Percentiles rank a stretch among this genome's conserved stretches.
Evolutionary conservation across 2,329 filamentous ascomycete species (phyloP).

Genomic region (Fusarium piperis): DNA sequence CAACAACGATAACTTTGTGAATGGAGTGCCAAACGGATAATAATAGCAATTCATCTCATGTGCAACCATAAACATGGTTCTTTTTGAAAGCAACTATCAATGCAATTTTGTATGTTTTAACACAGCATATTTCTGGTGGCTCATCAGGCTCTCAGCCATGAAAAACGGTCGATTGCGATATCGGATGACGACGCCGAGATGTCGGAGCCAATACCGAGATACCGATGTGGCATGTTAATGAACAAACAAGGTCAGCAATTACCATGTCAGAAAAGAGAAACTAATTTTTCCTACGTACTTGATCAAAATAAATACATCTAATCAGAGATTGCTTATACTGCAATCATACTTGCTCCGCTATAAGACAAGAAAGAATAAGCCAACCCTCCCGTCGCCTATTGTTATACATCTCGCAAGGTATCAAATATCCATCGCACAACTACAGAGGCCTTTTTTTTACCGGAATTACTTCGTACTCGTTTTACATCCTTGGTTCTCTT

Average conservation of each 20-base stretch:
- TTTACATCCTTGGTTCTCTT: constrained; percentile 32
- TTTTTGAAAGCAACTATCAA: neutral
- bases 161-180: neutral
- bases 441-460: neutral
- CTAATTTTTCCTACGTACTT: neutral
- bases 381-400: neutral
- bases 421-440: constrained; percentile 2
- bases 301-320: neutral
- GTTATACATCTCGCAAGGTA: constrained; percentile 10
- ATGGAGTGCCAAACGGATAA: neutral
- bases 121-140: neutral
- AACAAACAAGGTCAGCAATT: neutral
- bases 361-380: neutral
- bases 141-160: neutral
- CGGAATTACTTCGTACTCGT: neutral
- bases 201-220: neutral
- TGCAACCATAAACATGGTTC: neutral
- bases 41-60: neutral
- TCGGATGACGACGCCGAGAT: neutral
- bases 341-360: neutral
- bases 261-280: neutral
- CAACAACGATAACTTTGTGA: neutral
- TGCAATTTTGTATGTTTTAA: neutral
- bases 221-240: neutral
- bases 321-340: neutral